Evolutionary conservation across 2,329 filamentous ascomycete species (phyloP).

Genomic region (Aureobasidium sp.): DNA sequence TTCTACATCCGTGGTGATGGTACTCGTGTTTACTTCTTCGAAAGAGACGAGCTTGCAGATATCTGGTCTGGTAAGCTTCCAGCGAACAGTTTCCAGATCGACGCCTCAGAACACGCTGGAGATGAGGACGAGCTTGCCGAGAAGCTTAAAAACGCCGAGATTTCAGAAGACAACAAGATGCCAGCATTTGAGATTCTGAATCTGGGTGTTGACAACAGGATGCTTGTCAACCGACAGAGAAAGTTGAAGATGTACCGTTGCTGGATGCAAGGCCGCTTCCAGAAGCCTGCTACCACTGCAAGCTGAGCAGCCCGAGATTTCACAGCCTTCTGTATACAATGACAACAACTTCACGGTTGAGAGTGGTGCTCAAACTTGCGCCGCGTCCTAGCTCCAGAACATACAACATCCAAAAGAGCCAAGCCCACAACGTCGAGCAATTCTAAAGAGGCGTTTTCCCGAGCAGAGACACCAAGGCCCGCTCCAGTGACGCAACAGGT

Average conservation of each 20-base stretch:
- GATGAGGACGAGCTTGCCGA: slow-evolving; percentile 14
- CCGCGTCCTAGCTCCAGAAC: neutral
- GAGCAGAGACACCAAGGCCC: neutral
- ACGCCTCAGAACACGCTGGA: slow-evolving; percentile 18
- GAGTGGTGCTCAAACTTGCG: neutral
- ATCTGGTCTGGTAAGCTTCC: slow-evolving; percentile 59
- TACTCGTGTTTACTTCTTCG: slow-evolving; percentile 96
- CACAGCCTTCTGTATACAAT: neutral
- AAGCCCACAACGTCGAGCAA: neutral
- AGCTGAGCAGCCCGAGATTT: neutral
- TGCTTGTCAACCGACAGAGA: slow-evolving; percentile 85
- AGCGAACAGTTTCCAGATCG: slow-evolving; percentile 23
- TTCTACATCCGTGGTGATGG: slow-evolving; percentile 96
- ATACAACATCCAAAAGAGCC: neutral
- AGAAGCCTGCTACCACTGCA: slow-evolving; percentile 41
- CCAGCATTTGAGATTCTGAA: slow-evolving; percentile 59
- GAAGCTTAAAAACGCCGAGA: slow-evolving; percentile 13
- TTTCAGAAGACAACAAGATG: slow-evolving; percentile 10
- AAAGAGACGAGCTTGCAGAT: slow-evolving; percentile 66
- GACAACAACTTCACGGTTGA: neutral
- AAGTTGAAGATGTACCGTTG: slow-evolving; percentile 98
- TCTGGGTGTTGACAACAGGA: slow-evolving; percentile 74
- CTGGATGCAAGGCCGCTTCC: slow-evolving; percentile 73
- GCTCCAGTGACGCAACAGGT: neutral
- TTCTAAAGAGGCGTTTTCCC: neutral